Base-by-base conservation (phyloP, 257 asterid species). In the Solanum chmielewskii region DNA sequence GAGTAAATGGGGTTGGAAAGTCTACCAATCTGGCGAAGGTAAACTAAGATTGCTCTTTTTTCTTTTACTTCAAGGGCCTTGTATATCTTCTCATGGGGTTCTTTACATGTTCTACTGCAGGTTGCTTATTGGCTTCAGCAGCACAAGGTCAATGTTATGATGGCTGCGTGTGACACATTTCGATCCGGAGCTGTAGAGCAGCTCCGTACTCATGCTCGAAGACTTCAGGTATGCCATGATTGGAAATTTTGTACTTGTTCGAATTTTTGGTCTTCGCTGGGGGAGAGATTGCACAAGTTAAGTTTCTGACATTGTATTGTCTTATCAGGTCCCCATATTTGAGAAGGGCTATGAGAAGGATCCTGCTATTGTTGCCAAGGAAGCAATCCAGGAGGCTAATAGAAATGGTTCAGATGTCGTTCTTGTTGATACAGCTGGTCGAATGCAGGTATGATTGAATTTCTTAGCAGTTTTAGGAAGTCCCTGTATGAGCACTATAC, bases 181-280 rank as follows among this genome's bases (percentile, higher is more conserved):
- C 94, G 99, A 86, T 97, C 98, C 47, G 99, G 99, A 87, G 99
- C 99, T n/a, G 99, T 97, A 75, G 99, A 97, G 94, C 99, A 97
- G 90, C 92, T 95, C 87, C 98, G 98, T 31, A 97, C 99, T 23
- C 98, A 97, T 93, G 98, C 98, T 11, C 98, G 97, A 31, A 94
- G 99, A 88, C 98, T 93, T 89, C 96, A 96, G 98, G 99, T 94
- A 92, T 69, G 39, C 44, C 29, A 18, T 84, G 37, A 35, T 41
- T 23, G 35, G 6, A 29, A 70, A 86, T 84, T 78, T 88, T n/a
- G 5, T 52, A 80, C 44, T 87, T 39, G 85, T 12, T 75, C 60
- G 13, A 33, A 68, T 35, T 62, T 16, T 84, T 86, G 82, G 70
- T 71, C 52, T 86, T 27, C 8, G 41, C 62, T 62, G 59, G 62